These are phyloP conservation scores for Baorangia bicolor DNA, from an alignment of 768 basidiomycete genomes.

Conservation along the genomic window DNA sequence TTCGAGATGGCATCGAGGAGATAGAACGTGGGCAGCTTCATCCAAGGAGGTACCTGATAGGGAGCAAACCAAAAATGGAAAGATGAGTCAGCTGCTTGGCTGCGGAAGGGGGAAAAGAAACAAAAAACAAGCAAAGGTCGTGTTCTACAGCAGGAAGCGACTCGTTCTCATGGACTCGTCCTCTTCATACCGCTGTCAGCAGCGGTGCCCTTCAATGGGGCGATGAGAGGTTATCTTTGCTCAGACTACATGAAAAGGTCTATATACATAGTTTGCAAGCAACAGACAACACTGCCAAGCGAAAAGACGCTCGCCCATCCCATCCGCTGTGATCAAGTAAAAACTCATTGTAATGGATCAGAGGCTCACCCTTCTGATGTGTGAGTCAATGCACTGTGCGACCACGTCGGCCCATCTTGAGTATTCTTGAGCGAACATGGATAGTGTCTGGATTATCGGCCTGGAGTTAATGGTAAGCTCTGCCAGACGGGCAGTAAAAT, in stretches of 20 bases:
- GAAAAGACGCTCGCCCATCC: constrained; percentile 24
- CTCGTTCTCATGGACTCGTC: constrained; percentile 39
- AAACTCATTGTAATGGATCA: constrained; percentile 20
- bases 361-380: constrained; percentile 84
- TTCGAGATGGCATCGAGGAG: constrained; percentile 96
- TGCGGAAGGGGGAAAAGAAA: constrained; percentile 12
- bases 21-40: constrained; percentile 93
- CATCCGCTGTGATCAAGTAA: constrained; percentile 29
- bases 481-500: constrained; percentile 69
- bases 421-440: constrained; percentile 89
- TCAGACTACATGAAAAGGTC: constrained; percentile 42
- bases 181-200: constrained; percentile 33
- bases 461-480: constrained; percentile 93
- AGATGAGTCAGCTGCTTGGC: constrained; percentile 64
- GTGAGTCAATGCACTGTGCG: constrained; percentile 76
- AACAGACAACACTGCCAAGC: constrained; percentile 25
- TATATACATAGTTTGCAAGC: constrained; percentile 45
- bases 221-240: constrained; percentile 39
- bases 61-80: constrained; percentile 30
- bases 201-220: constrained; percentile 34
- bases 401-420: constrained; percentile 76
- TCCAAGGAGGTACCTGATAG: constrained; percentile 78
- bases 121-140: constrained; percentile 33
- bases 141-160: constrained; percentile 24
- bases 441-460: constrained; percentile 89